Evolutionary conservation across 2,329 filamentous ascomycete genomes (phyloP), one percentile per base, ranked within the genome.

Genomic region (Trematosphaeria pertusa): DNA sequence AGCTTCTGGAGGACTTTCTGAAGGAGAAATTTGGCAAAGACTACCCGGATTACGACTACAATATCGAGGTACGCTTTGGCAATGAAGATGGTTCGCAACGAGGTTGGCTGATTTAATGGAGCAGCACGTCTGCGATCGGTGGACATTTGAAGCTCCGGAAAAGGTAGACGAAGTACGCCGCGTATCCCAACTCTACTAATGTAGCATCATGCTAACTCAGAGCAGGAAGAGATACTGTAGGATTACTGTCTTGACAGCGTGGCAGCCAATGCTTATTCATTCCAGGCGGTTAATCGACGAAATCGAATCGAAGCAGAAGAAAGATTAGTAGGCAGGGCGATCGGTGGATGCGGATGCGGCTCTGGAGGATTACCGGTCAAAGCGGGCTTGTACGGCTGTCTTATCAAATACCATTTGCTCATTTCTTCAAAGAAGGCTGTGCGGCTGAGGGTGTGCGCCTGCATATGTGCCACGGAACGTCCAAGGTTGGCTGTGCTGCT

Each of bases 111-210:
- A 44, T 15, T 17, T 2, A 14, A n/a, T n/a, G n/a, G n/a, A 19
- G 22, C n/a, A 44, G 42, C 42, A 44, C 18, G 34, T 21, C 11
- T 37, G 35, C 14, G 42, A 44, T 19, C 33, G 42, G 21, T 44
- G 42, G 42, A 37, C 33, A 1, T 44, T 44, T 18, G 33, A 37
- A 8, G 42, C 42, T 3, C 42, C 42, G 8, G 42, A 44, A 26
- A 21, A 32, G 10, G 19, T 44, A n/a, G 34, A 44, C 3, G 19
- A 37, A 17, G 37, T 41, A 21, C 6, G 30, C 26, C n/a, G n/a
- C n/a, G n/a, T n/a, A n/a, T n/a, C n/a, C n/a, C n/a, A n/a, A n/a
- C n/a, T n/a, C n/a, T n/a, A n/a, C n/a, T n/a, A n/a, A n/a, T n/a
- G n/a, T n/a, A 8, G 11, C 8, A 4, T 6, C 8, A 28, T 7